These are phyloP conservation scores for Thalassia testudinum DNA, from an alignment of 116 monocot species.

Conservation along the genomic window DNA sequence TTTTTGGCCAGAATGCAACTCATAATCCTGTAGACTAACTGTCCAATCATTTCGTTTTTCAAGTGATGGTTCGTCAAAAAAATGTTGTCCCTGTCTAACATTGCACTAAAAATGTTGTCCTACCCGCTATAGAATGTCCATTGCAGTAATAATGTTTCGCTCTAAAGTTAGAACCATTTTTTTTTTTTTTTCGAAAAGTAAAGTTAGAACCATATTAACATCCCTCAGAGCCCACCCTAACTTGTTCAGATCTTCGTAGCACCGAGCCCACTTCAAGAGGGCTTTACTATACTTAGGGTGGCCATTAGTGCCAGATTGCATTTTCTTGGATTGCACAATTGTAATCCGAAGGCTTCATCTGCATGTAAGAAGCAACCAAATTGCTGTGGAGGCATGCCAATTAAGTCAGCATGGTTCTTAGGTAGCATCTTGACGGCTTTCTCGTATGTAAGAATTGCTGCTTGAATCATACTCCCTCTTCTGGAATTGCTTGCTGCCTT, in stretches of 20 bases:
- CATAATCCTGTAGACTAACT: too few species aligned
- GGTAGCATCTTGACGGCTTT: constrained; percentile 85
- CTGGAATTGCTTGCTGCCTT: constrained; percentile 74
- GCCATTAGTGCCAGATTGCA: constrained; percentile 74
- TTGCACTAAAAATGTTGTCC: too few species aligned
- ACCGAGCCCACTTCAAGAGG: constrained; percentile 48
- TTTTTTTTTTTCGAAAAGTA: too few species aligned
- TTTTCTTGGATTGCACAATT: constrained; percentile 48
- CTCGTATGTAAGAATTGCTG: constrained; percentile 66
- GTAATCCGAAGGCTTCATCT: constrained; percentile 52
- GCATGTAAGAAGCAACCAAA: constrained; percentile 90
- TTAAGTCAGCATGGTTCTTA: constrained; percentile 43
- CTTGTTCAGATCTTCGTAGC: constrained; percentile 39
- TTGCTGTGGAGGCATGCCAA: constrained; percentile 57
- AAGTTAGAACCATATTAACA: constrained; percentile 15
- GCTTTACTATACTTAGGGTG: constrained; percentile 55
- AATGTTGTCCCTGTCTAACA: too few species aligned
- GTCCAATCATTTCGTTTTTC: too few species aligned
- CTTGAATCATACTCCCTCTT: constrained; percentile 70
- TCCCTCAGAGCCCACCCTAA: constrained; percentile 44
- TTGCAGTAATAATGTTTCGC: constrained; percentile 40
- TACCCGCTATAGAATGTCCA: constrained; percentile 45
- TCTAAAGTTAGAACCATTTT: constrained; percentile 26
- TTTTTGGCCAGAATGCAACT: too few species aligned
- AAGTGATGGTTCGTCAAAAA: too few species aligned